phyloP scores from a whole-genome alignment of 176 grass and related monocot genomes.

The Aegilops speltoides region DNA sequence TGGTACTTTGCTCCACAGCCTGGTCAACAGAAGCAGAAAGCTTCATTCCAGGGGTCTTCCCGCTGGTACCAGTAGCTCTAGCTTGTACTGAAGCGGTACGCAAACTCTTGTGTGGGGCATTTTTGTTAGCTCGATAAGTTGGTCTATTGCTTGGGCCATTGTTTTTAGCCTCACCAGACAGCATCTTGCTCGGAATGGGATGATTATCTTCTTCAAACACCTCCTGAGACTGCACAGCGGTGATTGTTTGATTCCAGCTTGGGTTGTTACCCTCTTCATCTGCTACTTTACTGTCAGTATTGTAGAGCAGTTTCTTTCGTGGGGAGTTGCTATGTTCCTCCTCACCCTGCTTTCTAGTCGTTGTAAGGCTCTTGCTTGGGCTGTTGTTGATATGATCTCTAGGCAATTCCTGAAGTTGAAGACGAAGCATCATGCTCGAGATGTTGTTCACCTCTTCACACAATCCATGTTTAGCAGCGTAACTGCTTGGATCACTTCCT shows the following conservation, averaged over 20 bases:
- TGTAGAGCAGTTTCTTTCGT: neutral
- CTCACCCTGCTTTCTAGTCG: neutral
- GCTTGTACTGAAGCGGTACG: neutral
- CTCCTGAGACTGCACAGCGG: slow-evolving; percentile 5
- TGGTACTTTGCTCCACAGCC: slow-evolving; percentile 22
- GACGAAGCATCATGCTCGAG: neutral
- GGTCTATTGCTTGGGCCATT: neutral
- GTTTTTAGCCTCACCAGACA: slow-evolving; percentile 5
- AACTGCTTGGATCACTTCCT: slow-evolving; percentile 14
- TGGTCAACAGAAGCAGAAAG: neutral
- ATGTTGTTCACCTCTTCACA: slow-evolving; percentile 19
- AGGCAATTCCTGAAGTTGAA: neutral
- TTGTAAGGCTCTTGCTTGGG: neutral
- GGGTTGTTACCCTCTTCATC: neutral
- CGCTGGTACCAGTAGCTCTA: slow-evolving; percentile 1
- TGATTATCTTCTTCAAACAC: neutral
- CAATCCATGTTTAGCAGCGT: neutral
- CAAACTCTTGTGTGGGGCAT: neutral
- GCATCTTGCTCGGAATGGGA: neutral
- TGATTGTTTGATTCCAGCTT: neutral
- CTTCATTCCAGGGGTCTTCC: slow-evolving; percentile 18
- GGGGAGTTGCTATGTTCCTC: neutral
- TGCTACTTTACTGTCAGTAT: neutral
- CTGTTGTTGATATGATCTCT: neutral
- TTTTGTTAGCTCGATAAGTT: neutral